These are phyloP conservation scores for Zygosaccharomyces pseudorouxii DNA, from an alignment of 805 yeast genomes.

Conservation along the genomic window DNA sequence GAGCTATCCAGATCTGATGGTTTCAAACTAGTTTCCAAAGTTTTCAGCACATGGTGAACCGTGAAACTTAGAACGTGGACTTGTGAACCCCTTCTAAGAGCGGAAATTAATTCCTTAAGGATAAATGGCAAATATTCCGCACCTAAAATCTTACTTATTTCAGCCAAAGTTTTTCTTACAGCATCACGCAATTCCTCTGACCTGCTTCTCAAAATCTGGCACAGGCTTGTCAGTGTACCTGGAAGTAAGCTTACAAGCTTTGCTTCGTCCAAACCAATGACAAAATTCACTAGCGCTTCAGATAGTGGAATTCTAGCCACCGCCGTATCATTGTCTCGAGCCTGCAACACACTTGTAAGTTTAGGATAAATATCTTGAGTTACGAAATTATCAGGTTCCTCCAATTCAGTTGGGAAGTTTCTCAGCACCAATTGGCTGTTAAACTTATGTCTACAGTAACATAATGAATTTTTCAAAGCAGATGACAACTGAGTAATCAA, in stretches of 20 bases:
- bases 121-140: constrained; percentile 68
- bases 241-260: constrained; percentile 61
- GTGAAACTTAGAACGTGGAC: constrained; percentile 89
- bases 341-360: constrained; percentile 52
- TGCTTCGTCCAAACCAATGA: constrained; percentile 57
- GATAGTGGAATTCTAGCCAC: constrained; percentile 72
- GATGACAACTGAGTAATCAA: constrained; percentile 54
- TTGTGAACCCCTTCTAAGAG: constrained; percentile 85
- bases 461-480: constrained; percentile 42
- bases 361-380: constrained; percentile 56
- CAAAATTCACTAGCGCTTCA: constrained; percentile 68
- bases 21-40: constrained; percentile 41
- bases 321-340: constrained; percentile 75
- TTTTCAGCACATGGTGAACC: constrained; percentile 64
- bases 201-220: constrained; percentile 81
- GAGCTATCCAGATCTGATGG: constrained; percentile 77
- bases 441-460: constrained; percentile 19
- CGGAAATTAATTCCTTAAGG: constrained; percentile 69
- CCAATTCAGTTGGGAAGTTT: constrained; percentile 37
- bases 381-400: constrained; percentile 45
- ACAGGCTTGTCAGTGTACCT: constrained; percentile 76
- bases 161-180: constrained; percentile 68
- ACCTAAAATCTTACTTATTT: constrained; percentile 62
- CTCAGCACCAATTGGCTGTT: constrained; percentile 19
- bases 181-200: constrained; percentile 86